Percentiles rank a stretch among this genome's conserved stretches.
Conservation (phyloP, 225 moss, liverwort and hornwort genomes). For the Neckera pumila region DNA sequence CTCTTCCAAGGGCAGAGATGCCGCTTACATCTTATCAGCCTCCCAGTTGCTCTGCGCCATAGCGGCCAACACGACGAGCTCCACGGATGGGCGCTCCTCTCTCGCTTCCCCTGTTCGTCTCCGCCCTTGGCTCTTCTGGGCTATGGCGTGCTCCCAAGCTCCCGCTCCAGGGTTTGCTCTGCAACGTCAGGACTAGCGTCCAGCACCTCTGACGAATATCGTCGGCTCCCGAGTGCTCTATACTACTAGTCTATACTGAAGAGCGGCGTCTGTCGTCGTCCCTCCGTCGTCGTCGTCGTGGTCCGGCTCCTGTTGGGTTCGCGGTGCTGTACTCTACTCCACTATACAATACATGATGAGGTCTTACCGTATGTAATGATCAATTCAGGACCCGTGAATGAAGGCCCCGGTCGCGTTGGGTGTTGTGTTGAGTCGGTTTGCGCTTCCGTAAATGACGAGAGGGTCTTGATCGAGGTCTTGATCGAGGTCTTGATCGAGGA, state of each 20-base stretch:
- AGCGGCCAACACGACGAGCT: not conserved
- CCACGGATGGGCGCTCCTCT: not conserved
- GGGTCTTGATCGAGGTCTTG: not conserved
- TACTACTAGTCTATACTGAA: too few species aligned
- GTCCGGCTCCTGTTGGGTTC: not conserved
- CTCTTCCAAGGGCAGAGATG: not conserved
- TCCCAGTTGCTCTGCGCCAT: slow-evolving; percentile 99
- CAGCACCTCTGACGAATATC: not conserved
- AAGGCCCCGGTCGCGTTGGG: not conserved
- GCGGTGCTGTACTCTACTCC: too few species aligned
- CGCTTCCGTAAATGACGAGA: not conserved
- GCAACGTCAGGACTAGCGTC: not conserved
- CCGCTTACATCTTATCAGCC: slow-evolving; percentile 90
- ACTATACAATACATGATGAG: not conserved
- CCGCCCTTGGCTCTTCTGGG: not conserved
- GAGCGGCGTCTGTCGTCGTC: not conserved
- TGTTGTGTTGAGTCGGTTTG: not conserved
- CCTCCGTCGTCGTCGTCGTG: not conserved
- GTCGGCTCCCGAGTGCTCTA: not conserved
- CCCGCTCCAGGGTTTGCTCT: not conserved
- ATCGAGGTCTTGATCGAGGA: not conserved
- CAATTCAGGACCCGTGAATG: not conserved
- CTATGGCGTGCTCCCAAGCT: not conserved
- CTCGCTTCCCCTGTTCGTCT: not conserved
- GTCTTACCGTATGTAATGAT: not conserved